Base-by-base conservation (phyloP, 2,329 filamentous ascomycete genomes). In the Aspergillus pseudotamarii region DNA sequence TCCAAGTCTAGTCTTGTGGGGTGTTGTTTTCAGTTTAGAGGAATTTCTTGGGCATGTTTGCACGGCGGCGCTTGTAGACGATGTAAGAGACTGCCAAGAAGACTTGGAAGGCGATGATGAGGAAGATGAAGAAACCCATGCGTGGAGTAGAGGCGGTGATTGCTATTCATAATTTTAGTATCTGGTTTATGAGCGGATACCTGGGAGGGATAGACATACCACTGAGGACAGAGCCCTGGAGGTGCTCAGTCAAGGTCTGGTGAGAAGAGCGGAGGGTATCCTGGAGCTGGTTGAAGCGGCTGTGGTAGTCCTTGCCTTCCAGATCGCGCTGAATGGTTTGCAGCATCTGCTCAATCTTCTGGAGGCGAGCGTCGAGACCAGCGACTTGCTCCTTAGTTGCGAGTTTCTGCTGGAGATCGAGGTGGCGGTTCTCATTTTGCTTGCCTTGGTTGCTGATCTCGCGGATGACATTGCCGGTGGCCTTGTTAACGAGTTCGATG, bases 11-110 rank as follows among this genome's bases (percentile, higher is more conserved):
- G 6, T 48, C 45, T 48, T 48, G 23, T 16, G 23, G 2, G n/a
- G 23, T n/a, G 5, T 46, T 46, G 10, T 16, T 26, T 28, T 48
- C n/a, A 4, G 12, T 75, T 83, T 48, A 97, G 75, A 97, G 81
- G 78, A 93, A 97, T 81, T 97, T 97, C 85, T 97, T 97, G n/a
- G 92, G 92, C 77, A 88, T 87, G 67, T 84, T 88, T 45, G 86
- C 84, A 79, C 90, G 87, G 73, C 90, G 89, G 71, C 88, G 86
- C 85, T 96, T 96, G 80, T 97, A 97, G 63, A 89, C 75, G 43
- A 92, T 77, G 74, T 94, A 97, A 1, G 84, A 86, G 2, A 79
- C 87, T 0, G 87, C 87, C 36, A 96, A 81, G 68, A 93, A 75
- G 56, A 91, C 74, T 79, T 97, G 93, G 66, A 92, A 88, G 21